A percentile compares a stretch with the other conserved stretches of the same genome.
Evolutionary conservation across 208 protist species (phyloP).

Genomic region (Porcisia hertigi): DNA sequence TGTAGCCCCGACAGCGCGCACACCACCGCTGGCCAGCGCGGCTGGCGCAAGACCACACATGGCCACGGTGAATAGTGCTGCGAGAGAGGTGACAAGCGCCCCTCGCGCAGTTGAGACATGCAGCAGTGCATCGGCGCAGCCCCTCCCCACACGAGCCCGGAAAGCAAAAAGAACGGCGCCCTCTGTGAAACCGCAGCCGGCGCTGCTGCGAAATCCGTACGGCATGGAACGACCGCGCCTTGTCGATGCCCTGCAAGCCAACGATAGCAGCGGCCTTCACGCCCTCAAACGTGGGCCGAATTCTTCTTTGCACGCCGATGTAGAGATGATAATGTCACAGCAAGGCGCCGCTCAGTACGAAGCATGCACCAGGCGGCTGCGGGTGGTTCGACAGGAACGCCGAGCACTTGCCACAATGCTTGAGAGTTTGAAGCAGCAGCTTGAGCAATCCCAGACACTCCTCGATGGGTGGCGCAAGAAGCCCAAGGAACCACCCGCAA

Average conservation of each 20-base stretch:
- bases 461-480: not conserved
- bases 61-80: not conserved
- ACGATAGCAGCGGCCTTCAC: not conserved
- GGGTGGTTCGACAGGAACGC: constrained; percentile 12
- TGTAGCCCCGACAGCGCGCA: not conserved
- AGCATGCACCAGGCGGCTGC: constrained; percentile 4
- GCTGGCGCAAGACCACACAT: not conserved
- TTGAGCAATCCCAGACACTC: not conserved
- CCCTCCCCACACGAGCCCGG: not conserved
- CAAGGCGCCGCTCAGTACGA: constrained; percentile 8
- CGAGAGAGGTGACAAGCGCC: not conserved
- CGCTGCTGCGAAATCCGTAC: constrained; percentile 12
- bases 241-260: not conserved
- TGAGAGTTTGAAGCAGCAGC: not conserved
- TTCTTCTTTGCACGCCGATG: not conserved
- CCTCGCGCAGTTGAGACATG: not conserved
- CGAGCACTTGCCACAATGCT: not conserved
- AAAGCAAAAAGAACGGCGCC: not conserved
- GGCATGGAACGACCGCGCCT: not conserved
- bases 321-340: not conserved
- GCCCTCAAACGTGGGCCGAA: not conserved
- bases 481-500: not conserved
- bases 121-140: not conserved
- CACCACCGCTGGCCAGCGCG: not conserved
- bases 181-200: not conserved